Base-by-base conservation (phyloP, 352 stramenopile genomes). In the Phytophthora cactorum region DNA sequence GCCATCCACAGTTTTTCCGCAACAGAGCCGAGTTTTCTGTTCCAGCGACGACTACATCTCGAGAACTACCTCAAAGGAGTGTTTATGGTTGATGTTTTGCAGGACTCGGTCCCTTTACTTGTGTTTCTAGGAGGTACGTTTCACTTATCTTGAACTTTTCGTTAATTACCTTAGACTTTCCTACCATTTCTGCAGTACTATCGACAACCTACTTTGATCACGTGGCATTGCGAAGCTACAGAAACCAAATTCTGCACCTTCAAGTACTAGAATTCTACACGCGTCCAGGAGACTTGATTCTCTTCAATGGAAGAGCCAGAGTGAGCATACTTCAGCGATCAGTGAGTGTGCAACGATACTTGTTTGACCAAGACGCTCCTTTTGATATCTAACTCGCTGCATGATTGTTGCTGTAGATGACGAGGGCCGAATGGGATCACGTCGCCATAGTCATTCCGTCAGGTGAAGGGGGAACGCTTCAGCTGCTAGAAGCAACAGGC, bases 341-440 rank as follows among this genome's bases (percentile, higher is more conserved):
- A 2, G 79, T 85, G n/a, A 53, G 71, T 62, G 0, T 32, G 15
- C 55, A 46, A 10, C 27, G 10, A 22, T 32, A 28, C 44, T 29
- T 17, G 32, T 22, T 22, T 22, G 22, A 22, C 22, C 22, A 22
- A 22, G 22, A 22, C 22, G 0, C 22, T 22, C 22, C 22, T 22
- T 22, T 22, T 22, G 8, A 5, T 15, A 15, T 6, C 32, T 36
- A 36, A 27, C 22, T 43, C 31, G 38, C 11, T n/a, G 11, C 32
- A n/a, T 39, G 2, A 22, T 49, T 49, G 7, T 12, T 49, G 8
- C 5, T 41, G 7, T 46, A 86, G 78, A 60, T 86, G 53, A 91
- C 83, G 6, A 70, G 79, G 14, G 81, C 83, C 0, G 77, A 91
- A 68, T 91, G 83, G 83, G 83, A 91, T 36, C 83, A 91, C 49